phyloP scores from a whole-genome alignment of 345 rosid species.

The Isatis tinctoria region DNA sequence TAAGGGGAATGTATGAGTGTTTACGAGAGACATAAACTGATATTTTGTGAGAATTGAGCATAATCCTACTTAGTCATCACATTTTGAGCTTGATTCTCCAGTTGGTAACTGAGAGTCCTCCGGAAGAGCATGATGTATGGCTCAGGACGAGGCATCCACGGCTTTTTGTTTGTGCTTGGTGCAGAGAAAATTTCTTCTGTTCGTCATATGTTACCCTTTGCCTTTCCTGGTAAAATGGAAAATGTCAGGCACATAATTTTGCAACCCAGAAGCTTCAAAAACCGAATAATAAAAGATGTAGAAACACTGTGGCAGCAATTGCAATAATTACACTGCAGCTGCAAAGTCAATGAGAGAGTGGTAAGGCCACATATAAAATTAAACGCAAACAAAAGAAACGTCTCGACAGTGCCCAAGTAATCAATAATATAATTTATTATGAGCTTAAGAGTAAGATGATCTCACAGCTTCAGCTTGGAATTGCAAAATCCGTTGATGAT shows the following conservation, averaged over 20 bases:
- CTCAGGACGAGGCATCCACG: no score
- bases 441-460: not conserved
- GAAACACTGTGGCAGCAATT: not conserved
- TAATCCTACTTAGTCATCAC: no score
- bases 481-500: slow-evolving; percentile 29
- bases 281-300: not conserved
- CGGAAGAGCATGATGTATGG: no score
- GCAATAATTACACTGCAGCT: not conserved
- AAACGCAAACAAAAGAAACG: not conserved
- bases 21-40: no score
- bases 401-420: not conserved
- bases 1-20: no score
- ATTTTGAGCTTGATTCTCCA: no score
- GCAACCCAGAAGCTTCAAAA: no score
- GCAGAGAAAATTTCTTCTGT: slow-evolving; percentile 83
- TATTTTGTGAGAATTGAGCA: no score
- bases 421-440: not conserved
- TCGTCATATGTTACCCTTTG: slow-evolving; percentile 85
- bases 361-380: not conserved
- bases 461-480: slow-evolving; percentile 90
- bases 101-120: no score
- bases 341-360: not conserved
- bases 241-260: slow-evolving; percentile 1
- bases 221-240: slow-evolving; percentile 60
- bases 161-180: slow-evolving; percentile 88